Percentiles rank a stretch among this genome's conserved stretches.
Evolutionary conservation across 768 basidiomycete species (phyloP).

Genomic region (Suillus subaureus): DNA sequence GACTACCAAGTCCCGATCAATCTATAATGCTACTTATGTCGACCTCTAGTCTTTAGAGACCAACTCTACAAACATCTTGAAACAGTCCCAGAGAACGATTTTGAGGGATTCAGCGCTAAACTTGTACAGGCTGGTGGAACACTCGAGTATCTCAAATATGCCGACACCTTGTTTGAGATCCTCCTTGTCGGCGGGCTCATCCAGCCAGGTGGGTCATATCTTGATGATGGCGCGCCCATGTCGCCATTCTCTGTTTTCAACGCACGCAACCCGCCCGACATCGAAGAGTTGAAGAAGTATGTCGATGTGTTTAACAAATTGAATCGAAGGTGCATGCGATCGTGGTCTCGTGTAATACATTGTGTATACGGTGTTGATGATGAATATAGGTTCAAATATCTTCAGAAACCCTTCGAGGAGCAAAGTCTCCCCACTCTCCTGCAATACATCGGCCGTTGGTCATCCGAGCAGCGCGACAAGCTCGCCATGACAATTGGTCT

Average conservation of each 20-base stretch:
- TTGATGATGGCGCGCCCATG: slow-evolving; percentile 84
- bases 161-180: slow-evolving; percentile 94
- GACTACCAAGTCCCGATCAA: slow-evolving; percentile 3
- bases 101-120: slow-evolving; percentile 80
- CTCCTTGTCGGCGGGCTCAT: slow-evolving; percentile 94
- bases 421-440: slow-evolving; percentile 79
- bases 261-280: slow-evolving; percentile 74
- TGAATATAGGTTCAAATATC: slow-evolving; percentile 88
- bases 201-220: slow-evolving; percentile 90
- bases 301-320: slow-evolving; percentile 95
- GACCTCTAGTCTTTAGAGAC: slow-evolving; percentile 79
- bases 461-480: slow-evolving; percentile 75
- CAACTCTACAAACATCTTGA: slow-evolving; percentile 91
- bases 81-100: slow-evolving; percentile 76
- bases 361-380: slow-evolving; percentile 11
- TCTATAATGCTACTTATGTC: slow-evolving; percentile 12
- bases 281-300: slow-evolving; percentile 90
- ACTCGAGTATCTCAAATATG: slow-evolving; percentile 97
- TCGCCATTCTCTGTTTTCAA: slow-evolving; percentile 90
- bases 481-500: slow-evolving; percentile 81
- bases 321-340: slow-evolving; percentile 73
- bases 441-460: slow-evolving; percentile 90
- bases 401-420: slow-evolving; percentile 94
- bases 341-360: slow-evolving; percentile 7
- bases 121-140: slow-evolving; percentile 90